A percentile compares a stretch with the other conserved stretches of the same genome.
Conservation (phyloP, 1,284 basidiomycete genomes). For the Sanghuangporus baumii region DNA sequence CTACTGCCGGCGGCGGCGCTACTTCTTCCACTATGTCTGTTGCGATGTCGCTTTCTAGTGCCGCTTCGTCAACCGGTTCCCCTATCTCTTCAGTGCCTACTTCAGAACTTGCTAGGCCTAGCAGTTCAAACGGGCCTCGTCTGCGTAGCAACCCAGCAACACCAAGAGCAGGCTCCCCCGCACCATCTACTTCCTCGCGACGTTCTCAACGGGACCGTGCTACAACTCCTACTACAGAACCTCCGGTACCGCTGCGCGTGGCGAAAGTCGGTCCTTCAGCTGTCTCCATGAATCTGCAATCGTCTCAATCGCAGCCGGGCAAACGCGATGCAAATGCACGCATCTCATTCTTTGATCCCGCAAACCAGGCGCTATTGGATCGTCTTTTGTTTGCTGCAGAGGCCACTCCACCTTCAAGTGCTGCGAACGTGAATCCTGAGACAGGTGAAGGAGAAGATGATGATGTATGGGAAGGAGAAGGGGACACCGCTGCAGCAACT, state of each 20-base stretch:
- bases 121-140: neutral
- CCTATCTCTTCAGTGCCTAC: neutral
- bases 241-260: constrained; percentile 4
- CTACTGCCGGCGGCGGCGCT: constrained; percentile 22
- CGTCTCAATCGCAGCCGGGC: constrained; percentile 20
- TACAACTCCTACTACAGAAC: constrained; percentile 1
- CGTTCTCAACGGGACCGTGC: constrained; percentile 8
- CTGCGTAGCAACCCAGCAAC: constrained; percentile 5
- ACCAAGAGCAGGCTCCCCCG: constrained; percentile 11
- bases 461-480: constrained; percentile 56
- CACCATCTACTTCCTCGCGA: constrained; percentile 10
- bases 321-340: constrained; percentile 62
- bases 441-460: constrained; percentile 33
- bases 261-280: neutral
- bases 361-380: constrained; percentile 69
- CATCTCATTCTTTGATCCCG: constrained; percentile 74
- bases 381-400: constrained; percentile 45
- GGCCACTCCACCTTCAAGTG: constrained; percentile 16
- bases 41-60: constrained; percentile 18
- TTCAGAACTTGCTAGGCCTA: neutral
- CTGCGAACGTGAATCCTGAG: constrained; percentile 17
- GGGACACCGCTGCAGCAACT: constrained; percentile 73
- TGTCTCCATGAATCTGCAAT: neutral
- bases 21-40: constrained; percentile 24
- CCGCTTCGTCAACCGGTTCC: constrained; percentile 15